phyloP scores from a whole-genome alignment of 768 basidiomycete genomes.

The Naganishia randhawae region DNA sequence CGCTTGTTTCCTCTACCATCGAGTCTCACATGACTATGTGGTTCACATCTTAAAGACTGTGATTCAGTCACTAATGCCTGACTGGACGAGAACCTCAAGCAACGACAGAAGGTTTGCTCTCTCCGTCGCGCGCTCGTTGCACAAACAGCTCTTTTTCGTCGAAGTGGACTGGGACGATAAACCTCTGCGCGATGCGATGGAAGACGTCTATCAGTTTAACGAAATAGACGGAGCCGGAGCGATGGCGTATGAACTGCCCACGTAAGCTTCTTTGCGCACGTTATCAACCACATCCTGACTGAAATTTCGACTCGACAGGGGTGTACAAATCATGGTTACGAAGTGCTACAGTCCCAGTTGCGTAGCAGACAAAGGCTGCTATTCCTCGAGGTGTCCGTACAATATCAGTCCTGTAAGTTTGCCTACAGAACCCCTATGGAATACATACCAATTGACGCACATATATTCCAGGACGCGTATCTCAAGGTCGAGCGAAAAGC shows the following conservation, averaged over 20 bases:
- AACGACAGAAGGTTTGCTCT: slow-evolving; percentile 78
- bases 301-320: slow-evolving; percentile 54
- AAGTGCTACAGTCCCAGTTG: slow-evolving; percentile 86
- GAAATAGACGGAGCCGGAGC: slow-evolving; percentile 55
- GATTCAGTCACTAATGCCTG: slow-evolving; percentile 79
- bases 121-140: slow-evolving; percentile 81
- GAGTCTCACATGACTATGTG: slow-evolving; percentile 17
- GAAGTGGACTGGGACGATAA: slow-evolving; percentile 93
- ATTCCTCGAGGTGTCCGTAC: slow-evolving; percentile 66
- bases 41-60: slow-evolving; percentile 61
- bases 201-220: slow-evolving; percentile 91
- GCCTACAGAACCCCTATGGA: not conserved
- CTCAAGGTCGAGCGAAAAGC: slow-evolving; percentile 15
- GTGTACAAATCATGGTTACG: slow-evolving; percentile 82
- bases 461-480: slow-evolving; percentile 4
- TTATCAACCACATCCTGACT: not conserved
- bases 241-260: slow-evolving; percentile 42
- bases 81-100: slow-evolving; percentile 70
- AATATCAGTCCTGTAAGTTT: slow-evolving; percentile 37
- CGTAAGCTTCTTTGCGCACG: slow-evolving; percentile 25
- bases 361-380: slow-evolving; percentile 73
- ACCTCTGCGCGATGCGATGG: slow-evolving; percentile 76
- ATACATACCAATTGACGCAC: not conserved
- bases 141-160: slow-evolving; percentile 89
- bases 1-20: not conserved